Evolutionary conservation across 2,329 filamentous ascomycete species (phyloP).

Genomic region (Neonectria hederae): DNA sequence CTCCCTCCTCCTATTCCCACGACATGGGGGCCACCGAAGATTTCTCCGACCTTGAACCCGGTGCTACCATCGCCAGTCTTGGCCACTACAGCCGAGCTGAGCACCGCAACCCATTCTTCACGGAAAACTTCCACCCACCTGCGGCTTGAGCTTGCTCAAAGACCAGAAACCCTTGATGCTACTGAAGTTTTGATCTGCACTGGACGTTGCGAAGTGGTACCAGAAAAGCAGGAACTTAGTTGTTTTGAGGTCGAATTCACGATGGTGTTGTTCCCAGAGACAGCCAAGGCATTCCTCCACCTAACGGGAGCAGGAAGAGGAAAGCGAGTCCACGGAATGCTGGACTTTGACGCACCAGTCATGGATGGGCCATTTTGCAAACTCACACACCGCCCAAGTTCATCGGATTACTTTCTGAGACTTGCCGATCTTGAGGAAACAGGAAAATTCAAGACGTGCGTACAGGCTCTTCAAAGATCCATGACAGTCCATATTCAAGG

Average conservation of each 20-base stretch:
- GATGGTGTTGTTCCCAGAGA: constrained; percentile 28
- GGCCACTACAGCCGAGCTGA: too few species aligned
- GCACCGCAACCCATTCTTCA: not conserved
- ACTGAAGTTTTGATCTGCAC: not conserved
- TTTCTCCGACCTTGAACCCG: not conserved
- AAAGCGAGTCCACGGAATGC: constrained; percentile 28
- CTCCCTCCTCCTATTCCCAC: not conserved
- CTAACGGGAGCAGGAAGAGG: constrained; percentile 28
- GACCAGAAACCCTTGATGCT: not conserved
- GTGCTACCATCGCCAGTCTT: not conserved
- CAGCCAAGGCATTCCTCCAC: constrained; percentile 31
- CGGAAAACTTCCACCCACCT: not conserved
- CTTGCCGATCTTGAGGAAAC: constrained; percentile 28
- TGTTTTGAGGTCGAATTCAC: constrained; percentile 24
- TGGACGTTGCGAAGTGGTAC: constrained; percentile 20
- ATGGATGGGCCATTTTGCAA: constrained; percentile 37
- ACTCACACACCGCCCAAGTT: constrained; percentile 16
- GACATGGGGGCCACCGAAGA: constrained; percentile 14
- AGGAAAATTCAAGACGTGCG: constrained; percentile 23
- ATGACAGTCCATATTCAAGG: not conserved
- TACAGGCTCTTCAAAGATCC: constrained; percentile 23
- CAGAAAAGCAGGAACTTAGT: constrained; percentile 15
- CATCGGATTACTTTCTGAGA: constrained; percentile 28
- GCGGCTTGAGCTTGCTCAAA: not conserved
- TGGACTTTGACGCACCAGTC: constrained; percentile 32